Evolutionary conservation across 345 rosid genomes (phyloP), one percentile per base, ranked within the genome.

Genomic region (Hibiscus mutabilis): DNA sequence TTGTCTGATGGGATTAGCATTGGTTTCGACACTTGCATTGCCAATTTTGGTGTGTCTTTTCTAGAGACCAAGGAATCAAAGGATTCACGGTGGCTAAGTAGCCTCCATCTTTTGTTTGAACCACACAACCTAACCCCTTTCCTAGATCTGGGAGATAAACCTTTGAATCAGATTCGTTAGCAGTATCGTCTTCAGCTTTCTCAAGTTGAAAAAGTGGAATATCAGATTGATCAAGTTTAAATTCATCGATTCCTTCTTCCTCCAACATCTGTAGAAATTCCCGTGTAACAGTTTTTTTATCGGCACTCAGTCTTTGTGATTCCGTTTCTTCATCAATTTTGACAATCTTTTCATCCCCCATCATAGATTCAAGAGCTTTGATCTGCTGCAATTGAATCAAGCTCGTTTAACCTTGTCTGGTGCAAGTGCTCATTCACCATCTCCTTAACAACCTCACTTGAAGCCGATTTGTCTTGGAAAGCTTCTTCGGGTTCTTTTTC

Each of bases 191-290:
- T 8, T 83, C 79, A 44, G 69, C 75, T 71, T 76, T 84, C 31
- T 83, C 89, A 0, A 86, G 86, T 73, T 79, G 87, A 16, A 85
- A 71, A 63, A 79, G 76, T 10, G 89, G 85, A 74, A 82, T 74
- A 70, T 83, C 81, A 65, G 78, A 81, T 70, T 81, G 83, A 73
- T 79, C 71, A 44, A 77, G 77, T 60, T 79, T 79, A n/a, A 76
- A 69, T 15, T 62, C 73, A 15, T 78, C 75, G 14, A 18, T 66
- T 63, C 86, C 92, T 81, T 90, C 97, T 15, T 78, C 83, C 81
- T 91, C 97, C 56, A 94, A 93, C 84, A 91, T 71, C 63, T 91
- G 91, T 70, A 94, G 93, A 75, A 94, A 94, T 72, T 94, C 99
- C 65, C 73, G 85, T 0, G 99, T 91, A 42, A 91, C 91, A 0